Conservation (phyloP, 768 basidiomycete genomes). For the Panaeolus papilionaceus region DNA sequence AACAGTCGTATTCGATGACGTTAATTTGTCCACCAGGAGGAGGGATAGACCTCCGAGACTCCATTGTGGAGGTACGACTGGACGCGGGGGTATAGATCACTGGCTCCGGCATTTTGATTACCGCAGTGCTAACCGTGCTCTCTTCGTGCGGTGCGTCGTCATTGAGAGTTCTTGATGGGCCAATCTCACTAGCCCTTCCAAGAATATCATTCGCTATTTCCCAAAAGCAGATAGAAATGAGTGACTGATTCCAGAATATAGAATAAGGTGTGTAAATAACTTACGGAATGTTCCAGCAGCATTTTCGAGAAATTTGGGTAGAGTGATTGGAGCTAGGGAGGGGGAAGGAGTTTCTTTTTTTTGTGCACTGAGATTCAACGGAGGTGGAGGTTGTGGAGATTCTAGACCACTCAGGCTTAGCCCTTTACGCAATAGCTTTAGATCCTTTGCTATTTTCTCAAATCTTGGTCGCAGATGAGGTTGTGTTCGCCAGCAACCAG, state of each 20-base stretch:
- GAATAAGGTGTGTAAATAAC: slow-evolving; percentile 8
- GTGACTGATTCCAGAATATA: neutral
- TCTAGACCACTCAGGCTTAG: slow-evolving; percentile 38
- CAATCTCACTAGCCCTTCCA: slow-evolving; percentile 6
- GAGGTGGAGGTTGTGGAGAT: slow-evolving; percentile 26
- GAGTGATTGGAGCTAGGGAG: slow-evolving; percentile 34
- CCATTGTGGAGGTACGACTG: slow-evolving; percentile 26
- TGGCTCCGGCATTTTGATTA: slow-evolving; percentile 43
- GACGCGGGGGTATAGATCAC: slow-evolving; percentile 42
- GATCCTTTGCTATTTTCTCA: slow-evolving; percentile 49
- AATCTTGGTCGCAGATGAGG: slow-evolving; percentile 62
- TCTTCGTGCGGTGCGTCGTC: slow-evolving; percentile 33
- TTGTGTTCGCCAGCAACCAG: slow-evolving; percentile 61
- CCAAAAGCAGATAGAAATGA: neutral
- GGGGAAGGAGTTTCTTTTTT: slow-evolving; percentile 30
- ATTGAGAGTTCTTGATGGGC: neutral
- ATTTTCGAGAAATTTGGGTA: slow-evolving; percentile 29
- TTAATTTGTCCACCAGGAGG: slow-evolving; percentile 23
- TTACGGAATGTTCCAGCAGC: slow-evolving; percentile 25
- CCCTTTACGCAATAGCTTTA: slow-evolving; percentile 53
- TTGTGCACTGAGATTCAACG: slow-evolving; percentile 23
- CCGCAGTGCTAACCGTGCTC: slow-evolving; percentile 38
- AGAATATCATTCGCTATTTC: slow-evolving; percentile 19
- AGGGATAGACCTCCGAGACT: slow-evolving; percentile 21
- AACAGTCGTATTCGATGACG: slow-evolving; percentile 36